phyloP scores from a whole-genome alignment of 2,329 filamentous ascomycete genomes.

The Aquanectria penicillioides region DNA sequence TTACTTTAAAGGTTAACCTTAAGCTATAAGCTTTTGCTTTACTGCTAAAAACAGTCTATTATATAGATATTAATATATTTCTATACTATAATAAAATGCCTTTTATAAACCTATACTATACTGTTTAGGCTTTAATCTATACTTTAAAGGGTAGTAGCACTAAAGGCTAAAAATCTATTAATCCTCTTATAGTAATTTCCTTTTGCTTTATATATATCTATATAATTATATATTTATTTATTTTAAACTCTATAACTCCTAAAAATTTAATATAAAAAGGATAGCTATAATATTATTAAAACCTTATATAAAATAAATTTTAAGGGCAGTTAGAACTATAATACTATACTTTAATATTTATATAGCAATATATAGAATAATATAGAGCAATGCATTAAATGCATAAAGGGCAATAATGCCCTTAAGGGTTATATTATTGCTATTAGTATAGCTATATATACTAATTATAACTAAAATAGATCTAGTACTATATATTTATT shows the following conservation, averaged over 20 bases:
- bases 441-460: too few relatives aligned
- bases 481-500: too few relatives aligned
- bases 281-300: not conserved
- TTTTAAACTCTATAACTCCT: not conserved
- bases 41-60: too few relatives aligned
- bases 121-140: not conserved
- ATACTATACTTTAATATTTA: not conserved
- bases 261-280: not conserved
- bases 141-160: not conserved
- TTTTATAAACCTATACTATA: not conserved
- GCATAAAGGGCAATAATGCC: too few relatives aligned
- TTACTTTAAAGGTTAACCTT: too few relatives aligned
- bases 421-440: too few relatives aligned
- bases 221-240: not conserved
- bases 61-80: not conserved
- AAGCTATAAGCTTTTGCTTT: too few relatives aligned
- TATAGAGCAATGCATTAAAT: not conserved
- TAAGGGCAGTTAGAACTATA: not conserved
- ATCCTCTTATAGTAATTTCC: not conserved
- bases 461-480: too few relatives aligned
- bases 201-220: not conserved
- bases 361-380: conserved; percentile 3
- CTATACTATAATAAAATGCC: not conserved
- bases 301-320: not conserved
- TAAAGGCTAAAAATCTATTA: conserved; percentile 3